phyloP scores from a whole-genome alignment of 2,329 filamentous ascomycete species.

The Apiospora sp. region DNA sequence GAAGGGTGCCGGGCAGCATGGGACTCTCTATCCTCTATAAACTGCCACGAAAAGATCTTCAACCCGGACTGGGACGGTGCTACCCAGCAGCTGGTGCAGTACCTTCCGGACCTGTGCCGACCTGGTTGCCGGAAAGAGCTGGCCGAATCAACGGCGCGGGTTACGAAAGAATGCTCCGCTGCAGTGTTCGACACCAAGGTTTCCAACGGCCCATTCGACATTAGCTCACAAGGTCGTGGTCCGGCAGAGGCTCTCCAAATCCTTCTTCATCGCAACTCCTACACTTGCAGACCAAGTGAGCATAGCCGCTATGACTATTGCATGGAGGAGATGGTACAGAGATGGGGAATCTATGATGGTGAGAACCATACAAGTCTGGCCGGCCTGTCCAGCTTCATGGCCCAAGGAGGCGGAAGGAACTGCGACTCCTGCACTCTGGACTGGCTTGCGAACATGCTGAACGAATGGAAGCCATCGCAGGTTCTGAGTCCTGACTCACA shows the following conservation, averaged over 20 bases:
- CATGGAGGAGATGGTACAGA: constrained; percentile 8
- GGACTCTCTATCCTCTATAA: not conserved
- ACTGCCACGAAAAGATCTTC: constrained; percentile 20
- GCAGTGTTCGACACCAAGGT: constrained; percentile 14
- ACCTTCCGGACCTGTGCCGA: constrained; percentile 5
- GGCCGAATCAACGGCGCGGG: not conserved
- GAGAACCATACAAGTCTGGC: not conserved
- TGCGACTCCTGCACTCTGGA: not conserved
- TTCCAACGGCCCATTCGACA: constrained; percentile 9
- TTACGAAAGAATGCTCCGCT: constrained; percentile 6
- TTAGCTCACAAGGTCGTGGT: not conserved
- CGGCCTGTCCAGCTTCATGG: not conserved
- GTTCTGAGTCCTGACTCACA: constrained; percentile 11
- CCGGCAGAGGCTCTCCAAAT: not conserved
- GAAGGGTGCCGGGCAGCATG: constrained; percentile 1
- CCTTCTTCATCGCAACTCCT: not conserved
- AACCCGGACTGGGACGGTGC: not conserved
- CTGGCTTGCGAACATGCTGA: not conserved
- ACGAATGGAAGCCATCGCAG: constrained; percentile 2
- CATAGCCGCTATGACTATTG: not conserved
- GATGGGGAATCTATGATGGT: not conserved
- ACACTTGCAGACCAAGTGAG: constrained; percentile 20
- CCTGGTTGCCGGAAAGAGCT: constrained; percentile 13
- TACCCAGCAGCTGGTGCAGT: constrained; percentile 5
- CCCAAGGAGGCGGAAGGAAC: not conserved